Evolutionary conservation across 176 grass and related monocot species (phyloP).

Genomic region (Aegilops sharonensis): DNA sequence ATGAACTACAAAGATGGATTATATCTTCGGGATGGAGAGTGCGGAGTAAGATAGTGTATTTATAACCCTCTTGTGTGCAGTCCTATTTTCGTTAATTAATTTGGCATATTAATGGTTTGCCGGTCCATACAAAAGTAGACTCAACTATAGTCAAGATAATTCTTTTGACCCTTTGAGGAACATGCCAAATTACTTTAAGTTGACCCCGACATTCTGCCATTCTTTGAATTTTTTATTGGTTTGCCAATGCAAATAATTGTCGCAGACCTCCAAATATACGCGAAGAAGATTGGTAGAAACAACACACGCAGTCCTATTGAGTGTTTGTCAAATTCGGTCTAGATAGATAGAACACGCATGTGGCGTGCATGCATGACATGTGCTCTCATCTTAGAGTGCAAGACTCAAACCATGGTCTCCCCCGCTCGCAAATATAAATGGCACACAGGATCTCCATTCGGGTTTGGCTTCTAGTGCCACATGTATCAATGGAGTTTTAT

Average conservation of each 20-base stretch:
- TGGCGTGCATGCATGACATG: not conserved
- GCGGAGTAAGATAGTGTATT: not conserved
- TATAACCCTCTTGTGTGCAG: not conserved
- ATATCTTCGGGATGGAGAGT: not conserved
- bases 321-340: not conserved
- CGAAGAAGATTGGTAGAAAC: not conserved
- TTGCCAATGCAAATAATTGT: not conserved
- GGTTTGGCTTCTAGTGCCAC: not conserved
- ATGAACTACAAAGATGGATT: not conserved
- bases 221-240: not conserved
- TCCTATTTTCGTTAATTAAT: not conserved
- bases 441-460: not conserved
- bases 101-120: not conserved
- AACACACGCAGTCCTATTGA: not conserved
- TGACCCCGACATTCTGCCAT: not conserved
- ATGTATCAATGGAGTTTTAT: not conserved
- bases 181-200: not conserved
- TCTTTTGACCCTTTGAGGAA: not conserved
- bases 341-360: not conserved
- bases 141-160: not conserved
- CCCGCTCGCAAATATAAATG: not conserved
- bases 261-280: not conserved
- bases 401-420: not conserved
- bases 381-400: not conserved
- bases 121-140: not conserved